Evolutionary conservation across 495 filamentous ascomycete genomes (phyloP).

Genomic region (Penicillium ochrochloron): DNA sequence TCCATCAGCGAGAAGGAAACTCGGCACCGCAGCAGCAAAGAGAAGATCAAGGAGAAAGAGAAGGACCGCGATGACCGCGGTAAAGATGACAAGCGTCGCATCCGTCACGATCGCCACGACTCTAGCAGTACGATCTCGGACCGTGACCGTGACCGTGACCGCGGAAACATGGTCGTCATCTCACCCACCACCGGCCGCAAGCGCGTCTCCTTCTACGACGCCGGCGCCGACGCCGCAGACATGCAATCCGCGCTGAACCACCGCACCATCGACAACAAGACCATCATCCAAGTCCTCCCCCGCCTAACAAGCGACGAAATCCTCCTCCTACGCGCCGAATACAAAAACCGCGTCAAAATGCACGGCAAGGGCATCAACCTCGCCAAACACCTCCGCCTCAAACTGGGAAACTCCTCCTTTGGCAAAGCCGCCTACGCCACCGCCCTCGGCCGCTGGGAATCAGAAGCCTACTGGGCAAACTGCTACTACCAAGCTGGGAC

Average conservation of each 20-base stretch:
- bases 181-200: conserved; percentile 43
- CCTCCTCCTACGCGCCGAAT: conserved; percentile 79
- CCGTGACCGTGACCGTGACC: conserved; percentile 3
- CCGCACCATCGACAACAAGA: conserved; percentile 66
- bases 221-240: conserved; percentile 73
- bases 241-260: conserved; percentile 77
- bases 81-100: conserved; percentile 42
- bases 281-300: conserved; percentile 83
- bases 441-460: conserved; percentile 89
- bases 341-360: conserved; percentile 85
- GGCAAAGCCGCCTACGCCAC: conserved; percentile 91
- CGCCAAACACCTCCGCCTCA: conserved; percentile 89
- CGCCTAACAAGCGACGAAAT: conserved; percentile 83
- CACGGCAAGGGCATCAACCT: conserved; percentile 88
- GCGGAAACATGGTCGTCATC: conserved; percentile 31
- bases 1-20: conserved; percentile 30
- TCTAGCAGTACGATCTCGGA: conserved; percentile 16
- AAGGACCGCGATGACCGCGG: conserved; percentile 30
- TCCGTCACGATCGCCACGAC: conserved; percentile 36
- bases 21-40: conserved; percentile 25
- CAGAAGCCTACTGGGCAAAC: conserved; percentile 97
- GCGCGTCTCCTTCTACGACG: conserved; percentile 71
- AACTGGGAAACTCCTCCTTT: conserved; percentile 71
- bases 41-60: conserved; percentile 33
- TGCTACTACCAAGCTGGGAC: conserved; percentile 95